phyloP scores from a whole-genome alignment of 768 basidiomycete genomes.

The Coprinopsis sp. region DNA sequence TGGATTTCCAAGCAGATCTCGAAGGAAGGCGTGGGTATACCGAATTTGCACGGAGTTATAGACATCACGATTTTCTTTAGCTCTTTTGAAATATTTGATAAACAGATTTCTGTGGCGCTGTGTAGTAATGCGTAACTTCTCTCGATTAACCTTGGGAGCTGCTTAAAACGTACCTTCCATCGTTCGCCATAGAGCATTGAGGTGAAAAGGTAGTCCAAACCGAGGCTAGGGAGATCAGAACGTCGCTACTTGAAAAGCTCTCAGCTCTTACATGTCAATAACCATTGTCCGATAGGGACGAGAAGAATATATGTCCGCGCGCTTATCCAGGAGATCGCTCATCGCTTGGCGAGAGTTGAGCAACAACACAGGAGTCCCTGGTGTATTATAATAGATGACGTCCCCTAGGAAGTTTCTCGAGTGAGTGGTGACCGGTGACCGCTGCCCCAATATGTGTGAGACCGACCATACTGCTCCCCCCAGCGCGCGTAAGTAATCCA shows the following conservation, averaged over 20 bases:
- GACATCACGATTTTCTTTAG: slow-evolving; percentile 11
- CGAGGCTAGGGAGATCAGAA: slow-evolving; percentile 31
- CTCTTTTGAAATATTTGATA: slow-evolving; percentile 30
- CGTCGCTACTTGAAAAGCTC: not conserved
- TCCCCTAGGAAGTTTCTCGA: too few relatives aligned
- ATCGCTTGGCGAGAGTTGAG: slow-evolving; percentile 39
- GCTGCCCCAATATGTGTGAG: too few relatives aligned
- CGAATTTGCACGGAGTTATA: slow-evolving; percentile 28
- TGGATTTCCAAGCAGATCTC: slow-evolving; percentile 33
- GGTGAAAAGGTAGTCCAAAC: slow-evolving; percentile 44
- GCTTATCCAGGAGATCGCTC: slow-evolving; percentile 42
- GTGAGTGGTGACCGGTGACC: too few relatives aligned
- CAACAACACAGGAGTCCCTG: slow-evolving; percentile 42
- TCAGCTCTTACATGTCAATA: slow-evolving; percentile 34
- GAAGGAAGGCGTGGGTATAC: slow-evolving; percentile 34
- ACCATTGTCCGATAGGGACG: slow-evolving; percentile 39
- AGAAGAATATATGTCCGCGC: slow-evolving; percentile 41
- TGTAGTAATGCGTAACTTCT: slow-evolving; percentile 18
- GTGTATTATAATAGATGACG: not conserved
- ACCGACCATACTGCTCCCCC: slow-evolving; percentile 38
- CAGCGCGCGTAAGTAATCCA: slow-evolving; percentile 45
- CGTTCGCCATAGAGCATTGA: slow-evolving; percentile 20
- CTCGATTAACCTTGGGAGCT: not conserved
- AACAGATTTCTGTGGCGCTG: slow-evolving; percentile 37
- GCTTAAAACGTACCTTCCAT: slow-evolving; percentile 14